Conservation (phyloP, 2,329 filamentous ascomycete genomes). For the Ophiognomonia clavigignenti-juglandacearum region DNA sequence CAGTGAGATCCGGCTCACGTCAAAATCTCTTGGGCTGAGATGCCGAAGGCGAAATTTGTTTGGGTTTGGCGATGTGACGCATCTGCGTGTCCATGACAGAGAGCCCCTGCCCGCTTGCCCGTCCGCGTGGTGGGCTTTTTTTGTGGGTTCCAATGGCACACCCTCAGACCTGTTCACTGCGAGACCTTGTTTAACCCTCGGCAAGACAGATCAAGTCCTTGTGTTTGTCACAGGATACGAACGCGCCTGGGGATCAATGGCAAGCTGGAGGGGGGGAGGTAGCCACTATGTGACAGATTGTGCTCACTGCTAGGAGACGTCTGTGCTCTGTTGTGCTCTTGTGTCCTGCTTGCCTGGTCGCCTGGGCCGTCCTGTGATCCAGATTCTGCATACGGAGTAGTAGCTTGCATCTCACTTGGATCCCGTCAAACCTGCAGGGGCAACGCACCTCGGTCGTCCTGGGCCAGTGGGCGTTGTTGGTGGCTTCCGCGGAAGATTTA, state of each 20-base stretch:
- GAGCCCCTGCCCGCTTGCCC: too few relatives aligned
- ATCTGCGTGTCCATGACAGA: neutral
- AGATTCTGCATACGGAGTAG: slow-evolving; percentile 15
- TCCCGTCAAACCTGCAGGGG: slow-evolving; percentile 14
- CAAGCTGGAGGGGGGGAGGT: neutral
- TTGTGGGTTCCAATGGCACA: neutral
- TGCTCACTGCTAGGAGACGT: neutral
- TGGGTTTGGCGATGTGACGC: neutral
- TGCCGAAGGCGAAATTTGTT: neutral
- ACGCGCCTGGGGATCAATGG: neutral
- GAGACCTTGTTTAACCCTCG: neutral
- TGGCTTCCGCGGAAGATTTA: slow-evolving; percentile 1
- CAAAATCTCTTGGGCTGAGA: slow-evolving; percentile 5
- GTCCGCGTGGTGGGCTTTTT: too few relatives aligned
- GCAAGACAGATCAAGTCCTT: neutral
- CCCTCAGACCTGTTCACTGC: neutral
- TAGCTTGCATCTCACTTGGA: slow-evolving; percentile 11
- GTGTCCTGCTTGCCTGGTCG: neutral
- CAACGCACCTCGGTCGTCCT: slow-evolving; percentile 5
- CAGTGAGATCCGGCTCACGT: slow-evolving; percentile 15
- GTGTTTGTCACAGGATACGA: neutral
- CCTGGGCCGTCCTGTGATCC: neutral
- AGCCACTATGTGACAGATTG: neutral
- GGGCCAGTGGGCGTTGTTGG: neutral
- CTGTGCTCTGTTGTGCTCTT: neutral